Evolutionary conservation across 1,284 basidiomycete genomes (phyloP).

Genomic region (Ceratobasidium sp.): DNA sequence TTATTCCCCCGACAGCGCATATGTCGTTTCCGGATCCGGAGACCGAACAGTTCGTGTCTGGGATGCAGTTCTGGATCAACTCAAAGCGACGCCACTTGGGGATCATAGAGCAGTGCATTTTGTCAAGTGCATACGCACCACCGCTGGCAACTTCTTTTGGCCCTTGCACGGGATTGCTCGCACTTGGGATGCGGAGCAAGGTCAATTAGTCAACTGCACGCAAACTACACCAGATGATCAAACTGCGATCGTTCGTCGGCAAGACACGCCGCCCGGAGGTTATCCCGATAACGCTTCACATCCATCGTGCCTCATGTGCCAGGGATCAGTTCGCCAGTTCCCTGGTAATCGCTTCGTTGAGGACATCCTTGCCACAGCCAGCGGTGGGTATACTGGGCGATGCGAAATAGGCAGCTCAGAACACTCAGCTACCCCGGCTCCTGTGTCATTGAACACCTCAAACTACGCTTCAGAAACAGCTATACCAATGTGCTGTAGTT

Average conservation of each 20-base stretch:
- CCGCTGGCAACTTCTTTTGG: background rate
- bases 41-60: background rate
- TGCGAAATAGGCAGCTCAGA: background rate
- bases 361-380: background rate
- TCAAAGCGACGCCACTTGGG: background rate
- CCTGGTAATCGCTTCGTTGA: background rate
- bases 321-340: background rate
- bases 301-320: background rate
- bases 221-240: background rate
- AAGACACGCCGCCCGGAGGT: background rate
- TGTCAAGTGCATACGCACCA: background rate
- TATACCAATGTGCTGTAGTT: background rate
- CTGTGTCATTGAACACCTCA: background rate
- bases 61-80: background rate
- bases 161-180: background rate
- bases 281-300: background rate
- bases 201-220: background rate
- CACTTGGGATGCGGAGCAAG: background rate
- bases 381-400: background rate
- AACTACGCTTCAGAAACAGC: background rate
- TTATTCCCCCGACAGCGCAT: conserved; percentile 30
- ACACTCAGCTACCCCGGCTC: background rate
- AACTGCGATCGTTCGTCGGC: background rate
- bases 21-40: conserved; percentile 31
- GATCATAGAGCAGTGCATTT: background rate